phyloP scores from a whole-genome alignment of 2,329 filamentous ascomycete species.

The Monosporascus sp. region DNA sequence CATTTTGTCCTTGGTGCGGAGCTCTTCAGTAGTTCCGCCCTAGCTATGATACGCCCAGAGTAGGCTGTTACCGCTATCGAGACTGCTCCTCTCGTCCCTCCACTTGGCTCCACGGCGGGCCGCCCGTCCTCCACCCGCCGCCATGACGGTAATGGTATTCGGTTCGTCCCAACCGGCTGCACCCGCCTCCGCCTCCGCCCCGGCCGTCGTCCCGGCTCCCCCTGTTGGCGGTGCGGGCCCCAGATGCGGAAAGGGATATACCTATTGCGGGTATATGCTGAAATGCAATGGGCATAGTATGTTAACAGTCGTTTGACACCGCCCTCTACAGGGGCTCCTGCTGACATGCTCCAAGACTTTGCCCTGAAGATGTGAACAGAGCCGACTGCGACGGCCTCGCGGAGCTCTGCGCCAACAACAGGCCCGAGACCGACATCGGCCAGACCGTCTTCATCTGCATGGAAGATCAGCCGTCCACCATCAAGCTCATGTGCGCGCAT shows the following conservation, averaged over 20 bases:
- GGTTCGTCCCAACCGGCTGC: neutral
- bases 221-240: slow-evolving; percentile 3
- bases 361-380: slow-evolving; percentile 18
- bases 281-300: slow-evolving; percentile 21
- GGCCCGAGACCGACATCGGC: slow-evolving; percentile 19
- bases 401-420: slow-evolving; percentile 18
- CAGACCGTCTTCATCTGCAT: slow-evolving; percentile 27
- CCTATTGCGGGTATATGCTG: slow-evolving; percentile 27
- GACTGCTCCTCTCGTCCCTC: too few species aligned
- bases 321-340: neutral
- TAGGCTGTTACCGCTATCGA: too few species aligned
- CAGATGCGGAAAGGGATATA: slow-evolving; percentile 28
- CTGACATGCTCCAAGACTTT: slow-evolving; percentile 17
- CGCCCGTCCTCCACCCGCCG: slow-evolving; percentile 1
- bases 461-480: slow-evolving; percentile 21
- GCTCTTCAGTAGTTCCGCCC: too few species aligned
- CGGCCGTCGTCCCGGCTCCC: slow-evolving; percentile 5
- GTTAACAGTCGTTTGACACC: slow-evolving; percentile 1
- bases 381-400: slow-evolving; percentile 23
- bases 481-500: slow-evolving; percentile 25
- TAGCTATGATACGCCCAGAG: too few species aligned
- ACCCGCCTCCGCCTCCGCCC: slow-evolving; percentile 2
- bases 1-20: too few species aligned
- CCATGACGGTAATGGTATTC: neutral
- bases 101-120: neutral